These are phyloP conservation scores for Trichosporon asahii DNA, from an alignment of 1,284 basidiomycete genomes.

Conservation along the genomic window DNA sequence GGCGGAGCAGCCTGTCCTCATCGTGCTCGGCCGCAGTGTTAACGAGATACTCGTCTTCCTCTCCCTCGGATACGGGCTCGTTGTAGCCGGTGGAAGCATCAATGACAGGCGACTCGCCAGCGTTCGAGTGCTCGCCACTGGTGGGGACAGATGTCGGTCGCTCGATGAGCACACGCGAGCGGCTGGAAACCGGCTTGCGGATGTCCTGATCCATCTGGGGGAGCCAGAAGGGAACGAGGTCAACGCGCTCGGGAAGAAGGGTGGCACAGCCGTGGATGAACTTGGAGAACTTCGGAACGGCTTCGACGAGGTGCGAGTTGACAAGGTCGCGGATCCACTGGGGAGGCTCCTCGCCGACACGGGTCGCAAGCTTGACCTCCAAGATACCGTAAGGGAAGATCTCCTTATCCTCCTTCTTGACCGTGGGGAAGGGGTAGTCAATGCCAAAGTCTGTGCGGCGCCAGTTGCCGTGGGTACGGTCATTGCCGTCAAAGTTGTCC, in stretches of 20 bases:
- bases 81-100: constrained; percentile 57
- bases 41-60: constrained; percentile 67
- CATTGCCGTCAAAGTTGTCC: constrained; percentile 89
- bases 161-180: constrained; percentile 62
- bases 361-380: constrained; percentile 96
- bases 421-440: constrained; percentile 80
- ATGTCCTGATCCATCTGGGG: constrained; percentile 84
- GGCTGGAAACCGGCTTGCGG: constrained; percentile 78
- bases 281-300: constrained; percentile 78
- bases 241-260: constrained; percentile 85
- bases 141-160: constrained; percentile 58
- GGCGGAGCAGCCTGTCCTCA: constrained; percentile 71
- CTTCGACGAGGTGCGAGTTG: constrained; percentile 87
- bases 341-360: constrained; percentile 92
- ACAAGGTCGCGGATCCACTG: constrained; percentile 95
- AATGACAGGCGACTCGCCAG: constrained; percentile 38
- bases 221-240: constrained; percentile 98
- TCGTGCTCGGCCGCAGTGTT: constrained; percentile 58
- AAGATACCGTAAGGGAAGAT: constrained; percentile 89
- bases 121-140: constrained; percentile 49
- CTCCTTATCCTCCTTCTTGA: constrained; percentile 78
- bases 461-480: constrained; percentile 84
- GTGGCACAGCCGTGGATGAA: constrained; percentile 98
- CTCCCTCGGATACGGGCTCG: constrained; percentile 87
- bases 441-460: constrained; percentile 90